phyloP scores from a whole-genome alignment of 2,329 filamentous ascomycete species.

The Tolypocladium pustulatum region DNA sequence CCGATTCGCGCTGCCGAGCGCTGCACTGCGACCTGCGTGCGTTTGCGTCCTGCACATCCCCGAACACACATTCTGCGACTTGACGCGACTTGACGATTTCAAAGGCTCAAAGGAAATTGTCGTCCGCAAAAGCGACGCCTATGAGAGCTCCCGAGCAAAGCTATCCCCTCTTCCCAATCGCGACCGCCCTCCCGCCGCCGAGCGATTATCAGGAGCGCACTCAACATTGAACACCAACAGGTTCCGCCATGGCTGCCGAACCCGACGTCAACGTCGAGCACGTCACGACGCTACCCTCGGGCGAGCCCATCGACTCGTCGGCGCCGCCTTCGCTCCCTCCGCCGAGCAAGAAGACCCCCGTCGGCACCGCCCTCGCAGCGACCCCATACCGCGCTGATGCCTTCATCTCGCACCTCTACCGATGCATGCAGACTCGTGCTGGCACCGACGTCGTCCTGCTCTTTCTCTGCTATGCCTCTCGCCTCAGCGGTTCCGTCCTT shows the following conservation, averaged over 20 bases:
- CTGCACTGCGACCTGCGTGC: not conserved
- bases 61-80: not conserved
- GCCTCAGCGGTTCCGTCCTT: constrained; percentile 41
- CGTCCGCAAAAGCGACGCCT: not conserved
- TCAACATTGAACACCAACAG: not conserved
- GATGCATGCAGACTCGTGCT: constrained; percentile 55
- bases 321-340: constrained; percentile 4
- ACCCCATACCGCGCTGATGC: constrained; percentile 28
- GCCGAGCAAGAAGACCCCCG: constrained; percentile 5
- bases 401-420: constrained; percentile 45
- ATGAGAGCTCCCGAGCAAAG: not conserved
- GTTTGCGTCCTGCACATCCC: not conserved
- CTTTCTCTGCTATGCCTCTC: constrained; percentile 57
- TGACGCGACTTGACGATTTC: not conserved
- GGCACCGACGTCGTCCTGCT: constrained; percentile 63
- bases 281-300: constrained; percentile 7
- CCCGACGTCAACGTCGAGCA: constrained; percentile 4
- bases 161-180: not conserved
- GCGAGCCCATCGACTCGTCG: constrained; percentile 3
- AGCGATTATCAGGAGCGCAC: not conserved
- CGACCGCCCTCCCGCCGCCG: not conserved
- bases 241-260: not conserved
- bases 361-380: constrained; percentile 6
- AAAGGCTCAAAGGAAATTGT: not conserved
- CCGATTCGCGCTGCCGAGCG: not conserved